A percentile compares a stretch with the other conserved stretches of the same genome.
phyloP scores from a whole-genome alignment of 2,329 filamentous ascomycete genomes.

The Capronia americana region DNA sequence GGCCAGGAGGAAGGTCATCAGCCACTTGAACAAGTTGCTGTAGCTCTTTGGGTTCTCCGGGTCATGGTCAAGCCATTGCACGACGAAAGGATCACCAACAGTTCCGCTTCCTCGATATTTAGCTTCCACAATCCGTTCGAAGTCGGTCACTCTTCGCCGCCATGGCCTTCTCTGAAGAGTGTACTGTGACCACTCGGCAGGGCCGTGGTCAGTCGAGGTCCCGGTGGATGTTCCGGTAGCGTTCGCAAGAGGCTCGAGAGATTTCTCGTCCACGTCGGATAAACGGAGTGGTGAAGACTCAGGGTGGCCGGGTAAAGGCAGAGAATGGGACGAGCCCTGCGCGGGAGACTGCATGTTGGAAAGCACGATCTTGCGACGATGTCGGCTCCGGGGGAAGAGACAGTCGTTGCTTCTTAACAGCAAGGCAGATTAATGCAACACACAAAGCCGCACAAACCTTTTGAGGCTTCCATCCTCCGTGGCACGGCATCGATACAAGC shows the following conservation, averaged over 20 bases:
- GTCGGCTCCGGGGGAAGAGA: not conserved
- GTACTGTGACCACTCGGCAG: conserved; percentile 26
- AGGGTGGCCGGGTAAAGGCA: too few relatives aligned
- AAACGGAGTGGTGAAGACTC: not conserved
- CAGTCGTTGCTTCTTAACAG: not conserved
- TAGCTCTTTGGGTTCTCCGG: conserved; percentile 52
- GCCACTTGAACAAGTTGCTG: conserved; percentile 47
- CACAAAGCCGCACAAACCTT: not conserved
- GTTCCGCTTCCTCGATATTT: conserved; percentile 49
- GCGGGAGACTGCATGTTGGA: not conserved
- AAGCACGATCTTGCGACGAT: not conserved
- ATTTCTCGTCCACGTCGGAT: conserved; percentile 5
- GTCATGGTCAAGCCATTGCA: conserved; percentile 53
- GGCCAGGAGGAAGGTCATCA: conserved; percentile 43
- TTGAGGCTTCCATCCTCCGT: not conserved
- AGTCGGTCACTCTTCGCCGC: conserved; percentile 29
- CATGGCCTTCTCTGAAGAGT: conserved; percentile 28
- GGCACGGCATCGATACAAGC: not conserved
- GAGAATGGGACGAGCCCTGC: not conserved
- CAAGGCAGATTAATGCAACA: not conserved
- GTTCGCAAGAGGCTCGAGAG: not conserved
- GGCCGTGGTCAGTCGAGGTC: conserved; percentile 40
- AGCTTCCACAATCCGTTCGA: conserved; percentile 23
- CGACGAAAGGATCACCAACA: conserved; percentile 51
- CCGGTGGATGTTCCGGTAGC: not conserved